Percentiles rank a stretch among this genome's conserved stretches.
Evolutionary conservation across 768 basidiomycete species (phyloP).

Genomic region (Dentipellis sp.): DNA sequence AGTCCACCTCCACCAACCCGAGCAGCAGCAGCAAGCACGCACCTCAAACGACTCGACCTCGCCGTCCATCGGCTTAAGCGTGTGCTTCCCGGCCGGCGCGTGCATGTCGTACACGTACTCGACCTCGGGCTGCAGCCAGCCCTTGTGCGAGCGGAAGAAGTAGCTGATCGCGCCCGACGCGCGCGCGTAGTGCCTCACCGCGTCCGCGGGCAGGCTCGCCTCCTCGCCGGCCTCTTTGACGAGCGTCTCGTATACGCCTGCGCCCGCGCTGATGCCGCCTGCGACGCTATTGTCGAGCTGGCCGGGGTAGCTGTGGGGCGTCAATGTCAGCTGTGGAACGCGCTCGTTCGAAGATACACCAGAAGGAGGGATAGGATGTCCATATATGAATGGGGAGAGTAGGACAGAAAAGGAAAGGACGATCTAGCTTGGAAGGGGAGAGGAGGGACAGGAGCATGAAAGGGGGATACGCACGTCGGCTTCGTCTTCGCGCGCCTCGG

Average conservation of each 20-base stretch:
- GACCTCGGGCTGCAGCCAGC: slow-evolving; percentile 84
- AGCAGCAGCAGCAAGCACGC: slow-evolving; percentile 10
- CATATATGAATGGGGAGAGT: no score
- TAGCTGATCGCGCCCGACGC: slow-evolving; percentile 71
- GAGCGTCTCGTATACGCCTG: slow-evolving; percentile 59
- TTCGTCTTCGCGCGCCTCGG: slow-evolving; percentile 82
- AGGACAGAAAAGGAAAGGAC: not conserved
- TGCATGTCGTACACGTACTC: slow-evolving; percentile 83
- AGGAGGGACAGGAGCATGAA: not conserved
- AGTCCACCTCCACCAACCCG: not conserved
- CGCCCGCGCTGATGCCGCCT: slow-evolving; percentile 83
- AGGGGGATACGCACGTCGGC: slow-evolving; percentile 55
- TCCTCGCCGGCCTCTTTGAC: slow-evolving; percentile 94
- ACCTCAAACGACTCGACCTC: slow-evolving; percentile 95
- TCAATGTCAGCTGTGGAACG: not conserved
- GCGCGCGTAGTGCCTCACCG: slow-evolving; percentile 51
- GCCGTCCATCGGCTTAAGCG: slow-evolving; percentile 77
- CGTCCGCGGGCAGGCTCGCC: slow-evolving; percentile 64
- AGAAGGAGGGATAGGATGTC: no score
- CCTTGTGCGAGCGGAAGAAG: slow-evolving; percentile 57
- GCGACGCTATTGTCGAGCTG: slow-evolving; percentile 87
- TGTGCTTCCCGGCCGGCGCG: slow-evolving; percentile 46
- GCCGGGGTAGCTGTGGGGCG: slow-evolving; percentile 59
- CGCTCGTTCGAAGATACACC: no score
- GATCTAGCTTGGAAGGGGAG: not conserved